Base-by-base conservation (phyloP, 495 filamentous ascomycete genomes). In the Lasiosphaeriaceae sp. region DNA sequence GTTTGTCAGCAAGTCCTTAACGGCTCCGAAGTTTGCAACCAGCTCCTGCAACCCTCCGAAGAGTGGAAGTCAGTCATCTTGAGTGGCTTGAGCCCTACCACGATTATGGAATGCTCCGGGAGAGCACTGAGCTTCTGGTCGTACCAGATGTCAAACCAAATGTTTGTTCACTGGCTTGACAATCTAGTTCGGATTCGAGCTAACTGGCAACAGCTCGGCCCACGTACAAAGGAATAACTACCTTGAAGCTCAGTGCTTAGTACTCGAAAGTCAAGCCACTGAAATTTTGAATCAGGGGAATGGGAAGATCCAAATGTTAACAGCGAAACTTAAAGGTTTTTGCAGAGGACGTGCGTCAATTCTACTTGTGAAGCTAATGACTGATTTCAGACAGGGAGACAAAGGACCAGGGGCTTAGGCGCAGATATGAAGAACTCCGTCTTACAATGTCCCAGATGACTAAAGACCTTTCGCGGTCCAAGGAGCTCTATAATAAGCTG, bases 11-110 rank as follows among this genome's bases (percentile, higher is more conserved):
- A 83, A 2, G 72, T 75, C 3, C 78, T 98, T 8, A 66, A 71
- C 22, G 88, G 87, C 58, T 84, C 85, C 0, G 90, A 96, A 19
- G 84, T 90, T 2, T 79, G 85, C 19, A 85, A 87, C 1, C 80
- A 86, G 51, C 29, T 54, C 47, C 78, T 98, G 31, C 90, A 89
- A 55, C 93, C 92, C 0, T 85, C 88, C 0, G 93, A 97, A 67
- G 94, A 96, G 58, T 97, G 96, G 78, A 96, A 96, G 66, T 93
- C 90, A 0, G 90, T 90, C 57, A 86, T 94, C 11, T 75, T 98
- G 14, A 90, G 89, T 68, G 94, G 94, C 0, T 72, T 96, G 6
- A 89, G 83, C 53, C 94, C 94, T 2, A 87, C 81, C 39, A 82
- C 86, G 11, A 89, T 98, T 52, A 92, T 96, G 81, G 94, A 97